Conservation (phyloP, 2,329 filamentous ascomycete genomes). For the Blastomyces percursus region DNA sequence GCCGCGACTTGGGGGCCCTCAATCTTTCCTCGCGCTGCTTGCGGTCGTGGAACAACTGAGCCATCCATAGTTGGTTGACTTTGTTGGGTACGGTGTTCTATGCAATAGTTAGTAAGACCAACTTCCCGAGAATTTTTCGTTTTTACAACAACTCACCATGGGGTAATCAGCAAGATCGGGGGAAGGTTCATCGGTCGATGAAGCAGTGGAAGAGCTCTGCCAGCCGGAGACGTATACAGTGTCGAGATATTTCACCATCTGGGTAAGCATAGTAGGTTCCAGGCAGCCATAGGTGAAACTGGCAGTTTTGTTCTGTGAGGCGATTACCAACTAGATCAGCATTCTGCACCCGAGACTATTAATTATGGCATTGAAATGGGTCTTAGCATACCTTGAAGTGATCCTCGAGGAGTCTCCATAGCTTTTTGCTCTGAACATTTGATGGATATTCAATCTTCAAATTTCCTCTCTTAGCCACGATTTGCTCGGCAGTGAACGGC, state of each 20-base stretch:
- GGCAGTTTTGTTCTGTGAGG: conserved; percentile 59
- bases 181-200: conserved; percentile 86
- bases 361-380: not conserved
- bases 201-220: conserved; percentile 96
- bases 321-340: conserved; percentile 1
- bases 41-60: conserved; percentile 97
- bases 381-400: conserved; percentile 60
- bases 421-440: conserved; percentile 81
- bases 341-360: not conserved
- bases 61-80: conserved; percentile 94
- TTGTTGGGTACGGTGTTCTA: conserved; percentile 98
- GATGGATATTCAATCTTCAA: conserved; percentile 86
- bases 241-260: conserved; percentile 98
- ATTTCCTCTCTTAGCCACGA: conserved; percentile 87
- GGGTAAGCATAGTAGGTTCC: conserved; percentile 95
- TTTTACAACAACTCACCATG: conserved; percentile 47
- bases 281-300: conserved; percentile 96
- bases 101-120: conserved; percentile 11
- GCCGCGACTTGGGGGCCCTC: conserved; percentile 59
- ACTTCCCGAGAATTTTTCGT: not conserved
- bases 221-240: conserved; percentile 98
- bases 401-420: conserved; percentile 79
- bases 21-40: conserved; percentile 96
- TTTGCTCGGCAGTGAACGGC: conserved; percentile 91
- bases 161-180: conserved; percentile 98